Evolutionary conservation across 2,329 filamentous ascomycete species (phyloP).

Genomic region (Fusarium buharicum): DNA sequence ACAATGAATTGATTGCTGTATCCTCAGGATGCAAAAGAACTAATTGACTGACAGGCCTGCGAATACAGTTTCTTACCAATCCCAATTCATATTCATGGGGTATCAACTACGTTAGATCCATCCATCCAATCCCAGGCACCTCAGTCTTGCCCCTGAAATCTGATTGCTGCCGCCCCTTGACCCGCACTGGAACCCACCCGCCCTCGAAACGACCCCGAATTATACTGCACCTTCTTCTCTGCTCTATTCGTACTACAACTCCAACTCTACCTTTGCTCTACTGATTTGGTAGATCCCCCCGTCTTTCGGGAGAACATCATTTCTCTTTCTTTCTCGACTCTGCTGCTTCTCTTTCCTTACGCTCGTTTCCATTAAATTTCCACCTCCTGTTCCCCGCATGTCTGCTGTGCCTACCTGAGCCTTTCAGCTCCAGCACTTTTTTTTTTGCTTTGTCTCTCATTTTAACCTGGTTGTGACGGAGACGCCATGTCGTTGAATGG

Average conservation of each 20-base stretch:
- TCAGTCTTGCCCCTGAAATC: slow-evolving; percentile 41
- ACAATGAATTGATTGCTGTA: no score
- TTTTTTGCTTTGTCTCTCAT: slow-evolving; percentile 13
- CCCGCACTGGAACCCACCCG: slow-evolving; percentile 31
- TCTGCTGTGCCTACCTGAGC: slow-evolving; percentile 5
- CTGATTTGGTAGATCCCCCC: slow-evolving; percentile 37
- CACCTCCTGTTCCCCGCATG: slow-evolving; percentile 8
- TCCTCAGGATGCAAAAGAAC: no score
- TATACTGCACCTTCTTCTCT: slow-evolving; percentile 29
- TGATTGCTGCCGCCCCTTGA: slow-evolving; percentile 39
- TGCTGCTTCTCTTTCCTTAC: slow-evolving; percentile 24
- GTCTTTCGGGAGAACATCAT: slow-evolving; percentile 37
- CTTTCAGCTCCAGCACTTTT: slow-evolving; percentile 11
- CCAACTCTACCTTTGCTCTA: slow-evolving; percentile 13
- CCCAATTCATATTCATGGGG: not conserved
- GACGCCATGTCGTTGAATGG: slow-evolving; percentile 92
- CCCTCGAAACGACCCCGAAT: slow-evolving; percentile 34
- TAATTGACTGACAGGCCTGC: no score
- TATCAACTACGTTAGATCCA: not conserved
- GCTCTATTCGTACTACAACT: slow-evolving; percentile 19
- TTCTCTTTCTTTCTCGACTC: slow-evolving; percentile 21
- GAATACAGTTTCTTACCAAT: not conserved
- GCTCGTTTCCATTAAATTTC: slow-evolving; percentile 23
- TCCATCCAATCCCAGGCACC: slow-evolving; percentile 27
- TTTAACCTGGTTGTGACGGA: slow-evolving; percentile 30